These are phyloP conservation scores for Raffaelea deltoideospora DNA, from an alignment of 2,329 filamentous ascomycete genomes.

Conservation along the genomic window DNA sequence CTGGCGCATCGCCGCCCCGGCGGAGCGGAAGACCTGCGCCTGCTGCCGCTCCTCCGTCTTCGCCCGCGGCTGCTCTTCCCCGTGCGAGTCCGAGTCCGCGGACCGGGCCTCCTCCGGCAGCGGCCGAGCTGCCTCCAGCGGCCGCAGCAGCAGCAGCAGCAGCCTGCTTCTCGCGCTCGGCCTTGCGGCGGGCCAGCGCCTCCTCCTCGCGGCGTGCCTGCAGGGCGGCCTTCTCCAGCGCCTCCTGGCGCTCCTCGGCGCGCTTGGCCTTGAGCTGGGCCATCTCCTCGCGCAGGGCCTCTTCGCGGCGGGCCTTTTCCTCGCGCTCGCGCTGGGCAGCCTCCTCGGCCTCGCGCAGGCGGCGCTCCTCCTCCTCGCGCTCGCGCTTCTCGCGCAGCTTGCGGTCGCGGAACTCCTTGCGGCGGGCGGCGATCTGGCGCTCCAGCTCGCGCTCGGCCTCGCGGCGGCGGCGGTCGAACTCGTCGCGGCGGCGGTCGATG, in stretches of 20 bases:
- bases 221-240: constrained; percentile 44
- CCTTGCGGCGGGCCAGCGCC: constrained; percentile 60
- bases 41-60: too few species aligned
- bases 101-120: too few species aligned
- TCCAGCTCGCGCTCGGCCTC: constrained; percentile 87
- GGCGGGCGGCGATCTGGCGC: constrained; percentile 73
- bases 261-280: constrained; percentile 51
- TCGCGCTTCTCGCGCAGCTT: constrained; percentile 72
- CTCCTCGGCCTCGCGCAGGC: constrained; percentile 73
- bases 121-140: background rate
- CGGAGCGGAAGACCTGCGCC: too few species aligned
- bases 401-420: constrained; percentile 77
- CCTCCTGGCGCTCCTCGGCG: constrained; percentile 53
- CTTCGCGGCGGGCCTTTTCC: constrained; percentile 64
- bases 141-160: constrained; percentile 9
- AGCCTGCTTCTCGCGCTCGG: constrained; percentile 40
- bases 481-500: constrained; percentile 75
- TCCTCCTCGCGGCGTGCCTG: constrained; percentile 82
- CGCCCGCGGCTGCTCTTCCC: constrained; percentile 22
- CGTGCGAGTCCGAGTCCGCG: constrained; percentile 24
- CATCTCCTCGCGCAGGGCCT: constrained; percentile 60
- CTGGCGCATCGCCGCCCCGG: background rate
- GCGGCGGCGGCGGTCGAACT: constrained; percentile 89
- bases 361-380: constrained; percentile 68
- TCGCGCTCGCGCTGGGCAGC: constrained; percentile 67